Percentiles rank a stretch among this genome's conserved stretches.
These are phyloP conservation scores for Paspalum vaginatum DNA, from an alignment of 176 grass and related monocot genomes.

Conservation along the genomic window DNA sequence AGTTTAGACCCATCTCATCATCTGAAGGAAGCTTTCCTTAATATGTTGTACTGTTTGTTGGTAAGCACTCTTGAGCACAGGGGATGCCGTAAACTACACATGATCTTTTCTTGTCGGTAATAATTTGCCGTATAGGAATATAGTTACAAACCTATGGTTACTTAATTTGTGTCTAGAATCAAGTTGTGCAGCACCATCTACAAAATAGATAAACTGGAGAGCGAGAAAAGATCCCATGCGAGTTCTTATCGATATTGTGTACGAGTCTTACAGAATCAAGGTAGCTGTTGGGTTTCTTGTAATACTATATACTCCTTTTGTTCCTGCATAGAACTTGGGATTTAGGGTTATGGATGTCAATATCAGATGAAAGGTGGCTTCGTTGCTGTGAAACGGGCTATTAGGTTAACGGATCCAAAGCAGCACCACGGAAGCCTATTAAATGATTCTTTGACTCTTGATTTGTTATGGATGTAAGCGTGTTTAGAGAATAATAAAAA, in stretches of 20 bases:
- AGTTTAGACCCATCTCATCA: conserved; percentile 1
- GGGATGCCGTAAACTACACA: conserved; percentile 32
- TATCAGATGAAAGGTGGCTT: conserved; percentile 48
- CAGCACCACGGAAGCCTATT: conserved; percentile 36
- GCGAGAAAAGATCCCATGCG: conserved; percentile 46
- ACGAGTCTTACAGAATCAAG: conserved; percentile 26
- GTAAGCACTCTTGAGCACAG: conserved; percentile 33
- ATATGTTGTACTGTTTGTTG: not conserved
- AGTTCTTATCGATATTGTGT: conserved; percentile 35
- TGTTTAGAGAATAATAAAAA: conserved; percentile 42
- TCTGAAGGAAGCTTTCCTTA: not conserved
- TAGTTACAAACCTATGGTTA: conserved; percentile 22
- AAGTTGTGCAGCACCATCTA: conserved; percentile 20
- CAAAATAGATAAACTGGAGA: conserved; percentile 30
- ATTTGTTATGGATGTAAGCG: conserved; percentile 52
- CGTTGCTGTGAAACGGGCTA: conserved; percentile 29
- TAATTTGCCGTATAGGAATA: conserved; percentile 23
- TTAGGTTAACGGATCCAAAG: conserved; percentile 46
- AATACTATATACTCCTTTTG: conserved; percentile 26
- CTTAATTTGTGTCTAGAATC: conserved; percentile 26
- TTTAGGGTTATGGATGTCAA: conserved; percentile 44
- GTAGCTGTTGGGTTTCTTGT: conserved; percentile 33
- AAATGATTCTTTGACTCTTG: conserved; percentile 55
- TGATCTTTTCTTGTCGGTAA: conserved; percentile 32
- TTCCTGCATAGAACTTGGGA: conserved; percentile 28